Conservation (phyloP, 2,329 filamentous ascomycete species). For the Onygenales sp. region DNA sequence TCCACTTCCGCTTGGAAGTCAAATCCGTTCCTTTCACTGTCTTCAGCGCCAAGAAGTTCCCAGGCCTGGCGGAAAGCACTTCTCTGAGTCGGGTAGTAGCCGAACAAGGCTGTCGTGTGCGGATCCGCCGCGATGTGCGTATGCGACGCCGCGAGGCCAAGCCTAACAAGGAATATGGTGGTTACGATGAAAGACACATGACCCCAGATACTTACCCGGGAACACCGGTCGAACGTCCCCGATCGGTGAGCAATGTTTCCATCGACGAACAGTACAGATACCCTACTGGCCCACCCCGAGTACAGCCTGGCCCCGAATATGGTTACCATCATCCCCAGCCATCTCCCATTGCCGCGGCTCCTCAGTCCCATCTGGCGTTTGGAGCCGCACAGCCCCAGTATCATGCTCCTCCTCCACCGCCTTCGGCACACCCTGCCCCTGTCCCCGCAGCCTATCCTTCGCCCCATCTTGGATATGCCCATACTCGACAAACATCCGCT, state of each 20-base stretch:
- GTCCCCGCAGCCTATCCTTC: constrained; percentile 28
- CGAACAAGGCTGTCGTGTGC: constrained; percentile 92
- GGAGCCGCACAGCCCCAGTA: constrained; percentile 33
- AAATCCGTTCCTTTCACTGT: constrained; percentile 81
- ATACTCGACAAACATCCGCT: constrained; percentile 24
- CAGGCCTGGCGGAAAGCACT: constrained; percentile 83
- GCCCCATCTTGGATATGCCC: constrained; percentile 25
- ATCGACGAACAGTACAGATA: constrained; percentile 38
- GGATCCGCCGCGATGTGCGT: constrained; percentile 85
- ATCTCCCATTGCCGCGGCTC: constrained; percentile 26
- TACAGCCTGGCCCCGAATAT: constrained; percentile 42
- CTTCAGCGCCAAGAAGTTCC: constrained; percentile 97
- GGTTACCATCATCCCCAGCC: constrained; percentile 25
- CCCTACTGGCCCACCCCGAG: constrained; percentile 32
- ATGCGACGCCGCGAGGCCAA: constrained; percentile 80
- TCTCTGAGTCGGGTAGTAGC: constrained; percentile 80
- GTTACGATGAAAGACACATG: constrained; percentile 46
- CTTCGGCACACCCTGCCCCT: constrained; percentile 37
- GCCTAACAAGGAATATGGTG: constrained; percentile 50
- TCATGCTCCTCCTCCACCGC: constrained; percentile 30
- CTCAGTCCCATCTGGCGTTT: constrained; percentile 34
- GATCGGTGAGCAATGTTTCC: constrained; percentile 53
- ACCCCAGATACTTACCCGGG: constrained; percentile 42
- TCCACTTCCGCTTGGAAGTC: constrained; percentile 82
- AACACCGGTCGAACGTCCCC: constrained; percentile 42